A percentile compares a stretch with the other conserved stretches of the same genome.
Conservation (phyloP, 352 stramenopile species). For the Pythium sukuiense region DNA sequence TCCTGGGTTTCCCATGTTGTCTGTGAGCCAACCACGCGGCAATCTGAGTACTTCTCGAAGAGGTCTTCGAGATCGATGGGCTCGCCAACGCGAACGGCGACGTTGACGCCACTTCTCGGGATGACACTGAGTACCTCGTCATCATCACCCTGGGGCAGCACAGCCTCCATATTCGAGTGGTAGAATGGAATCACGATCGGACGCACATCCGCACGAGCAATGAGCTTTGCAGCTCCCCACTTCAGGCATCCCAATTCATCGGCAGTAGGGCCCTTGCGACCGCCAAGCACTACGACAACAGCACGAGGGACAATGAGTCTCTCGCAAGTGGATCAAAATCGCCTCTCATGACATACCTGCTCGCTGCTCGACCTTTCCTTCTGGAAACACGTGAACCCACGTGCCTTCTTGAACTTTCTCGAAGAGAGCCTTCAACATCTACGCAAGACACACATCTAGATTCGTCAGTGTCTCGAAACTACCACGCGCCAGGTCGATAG, state of each 20-base stretch:
- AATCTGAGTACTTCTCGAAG: slow-evolving; percentile 56
- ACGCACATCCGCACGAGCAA: slow-evolving; percentile 63
- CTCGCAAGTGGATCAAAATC: not conserved
- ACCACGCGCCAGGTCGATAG: not conserved
- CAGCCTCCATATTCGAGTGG: slow-evolving; percentile 85
- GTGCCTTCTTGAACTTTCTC: slow-evolving; percentile 74
- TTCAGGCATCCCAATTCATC: slow-evolving; percentile 83
- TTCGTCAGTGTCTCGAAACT: not conserved
- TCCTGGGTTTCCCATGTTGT: slow-evolving; percentile 62
- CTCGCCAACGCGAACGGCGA: slow-evolving; percentile 66
- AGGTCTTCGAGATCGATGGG: slow-evolving; percentile 84
- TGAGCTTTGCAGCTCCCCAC: slow-evolving; percentile 87
- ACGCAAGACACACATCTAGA: not conserved
- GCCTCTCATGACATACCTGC: slow-evolving; percentile 32
- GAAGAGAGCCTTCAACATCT: slow-evolving; percentile 81
- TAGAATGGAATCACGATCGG: slow-evolving; percentile 86
- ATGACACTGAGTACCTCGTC: slow-evolving; percentile 74
- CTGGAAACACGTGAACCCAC: slow-evolving; percentile 89
- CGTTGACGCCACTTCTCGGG: slow-evolving; percentile 45
- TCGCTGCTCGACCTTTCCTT: slow-evolving; percentile 81
- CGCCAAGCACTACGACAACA: slow-evolving; percentile 59
- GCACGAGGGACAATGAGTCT: not conserved
- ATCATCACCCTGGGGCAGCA: slow-evolving; percentile 82
- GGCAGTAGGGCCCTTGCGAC: slow-evolving; percentile 53
- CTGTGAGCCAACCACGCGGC: slow-evolving; percentile 44